Percentiles rank a stretch among this genome's conserved stretches.
Evolutionary conservation across 2,329 filamentous ascomycete genomes (phyloP).

Genomic region (Fusarium hainanense): DNA sequence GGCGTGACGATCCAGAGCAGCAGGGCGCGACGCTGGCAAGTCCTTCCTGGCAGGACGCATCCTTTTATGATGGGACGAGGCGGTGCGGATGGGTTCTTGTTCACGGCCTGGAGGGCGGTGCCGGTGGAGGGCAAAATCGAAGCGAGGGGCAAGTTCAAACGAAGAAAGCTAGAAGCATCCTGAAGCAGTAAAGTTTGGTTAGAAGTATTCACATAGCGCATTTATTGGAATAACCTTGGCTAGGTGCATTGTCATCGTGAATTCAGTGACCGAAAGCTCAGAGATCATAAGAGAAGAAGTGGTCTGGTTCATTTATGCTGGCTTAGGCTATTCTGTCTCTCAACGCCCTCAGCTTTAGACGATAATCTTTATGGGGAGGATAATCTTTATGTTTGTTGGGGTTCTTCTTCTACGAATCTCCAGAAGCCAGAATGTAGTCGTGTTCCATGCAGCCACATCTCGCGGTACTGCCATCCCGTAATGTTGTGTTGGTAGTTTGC

Average conservation of each 20-base stretch:
- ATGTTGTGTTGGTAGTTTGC: background rate
- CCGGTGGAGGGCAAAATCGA: conserved; percentile 84
- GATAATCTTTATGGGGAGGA: background rate
- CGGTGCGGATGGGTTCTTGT: conserved; percentile 89
- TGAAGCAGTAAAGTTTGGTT: background rate
- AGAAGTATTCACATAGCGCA: conserved; percentile 6
- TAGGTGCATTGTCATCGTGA: background rate
- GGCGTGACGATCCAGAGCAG: conserved; percentile 84
- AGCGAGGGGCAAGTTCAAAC: conserved; percentile 82
- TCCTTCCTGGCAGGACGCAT: conserved; percentile 90
- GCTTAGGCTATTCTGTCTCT: background rate
- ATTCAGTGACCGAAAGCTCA: background rate
- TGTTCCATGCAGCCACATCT: background rate
- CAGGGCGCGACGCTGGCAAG: conserved; percentile 85
- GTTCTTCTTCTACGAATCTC: background rate
- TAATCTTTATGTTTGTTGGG: background rate
- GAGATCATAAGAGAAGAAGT: background rate
- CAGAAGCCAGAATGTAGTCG: background rate
- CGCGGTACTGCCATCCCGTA: background rate
- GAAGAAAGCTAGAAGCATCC: conserved; percentile 67
- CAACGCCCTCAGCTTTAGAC: background rate
- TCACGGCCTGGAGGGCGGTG: conserved; percentile 83
- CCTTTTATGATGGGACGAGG: conserved; percentile 91
- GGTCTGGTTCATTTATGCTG: background rate
- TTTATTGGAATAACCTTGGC: background rate